Base-by-base conservation (phyloP, 228 moss, liverwort and hornwort genomes). In the Sphagnum fallax region DNA sequence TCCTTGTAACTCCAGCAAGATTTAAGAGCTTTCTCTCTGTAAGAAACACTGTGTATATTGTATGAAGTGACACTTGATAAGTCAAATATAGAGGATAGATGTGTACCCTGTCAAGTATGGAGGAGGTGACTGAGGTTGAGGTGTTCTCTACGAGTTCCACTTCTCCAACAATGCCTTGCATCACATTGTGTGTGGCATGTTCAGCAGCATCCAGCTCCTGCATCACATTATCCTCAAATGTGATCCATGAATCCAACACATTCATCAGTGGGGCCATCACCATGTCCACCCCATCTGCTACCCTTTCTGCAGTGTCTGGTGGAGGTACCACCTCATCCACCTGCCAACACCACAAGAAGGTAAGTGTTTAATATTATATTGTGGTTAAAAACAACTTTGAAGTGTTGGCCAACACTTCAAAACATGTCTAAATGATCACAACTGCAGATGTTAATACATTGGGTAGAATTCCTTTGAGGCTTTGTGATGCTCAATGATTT, bases 161-260 rank as follows among this genome's bases (percentile, higher is more conserved):
- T 64, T 85, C 85, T 0, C 77, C 75, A 0, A 73, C 4, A 0
- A 75, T 5, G 10, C 75, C 79, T 0, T 14, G 16, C 82, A 82
- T 80, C 0, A 80, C 69, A 52, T 8, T 52, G 55, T 67, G 77
- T 0, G 86, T 73, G 4, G 86, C 86, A 62, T 64, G 64, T 52
- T 86, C 86, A 0, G 75, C 13, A 0, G 80, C 82, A 0, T 64
- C 65, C 75, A 86, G 77, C 5, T 86, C 82, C 0, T 71, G 5
- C 86, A 82, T 86, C 0, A 78, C 80, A 50, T 80, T 67, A 6
- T 86, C 82, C 6, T 86, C 86, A 52, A 82, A 86, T 0, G 82
- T 66, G 48, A 86, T 82, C 86, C 86, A 86, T 0, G 75, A 77
- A 48, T 86, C 82, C 0, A 86, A 50, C 0, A 77, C 67, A 52